Evolutionary conservation across 1,139 yeast species (phyloP), one percentile per base, ranked within the genome.

Genomic region (Debaryomyces subglobosus): DNA sequence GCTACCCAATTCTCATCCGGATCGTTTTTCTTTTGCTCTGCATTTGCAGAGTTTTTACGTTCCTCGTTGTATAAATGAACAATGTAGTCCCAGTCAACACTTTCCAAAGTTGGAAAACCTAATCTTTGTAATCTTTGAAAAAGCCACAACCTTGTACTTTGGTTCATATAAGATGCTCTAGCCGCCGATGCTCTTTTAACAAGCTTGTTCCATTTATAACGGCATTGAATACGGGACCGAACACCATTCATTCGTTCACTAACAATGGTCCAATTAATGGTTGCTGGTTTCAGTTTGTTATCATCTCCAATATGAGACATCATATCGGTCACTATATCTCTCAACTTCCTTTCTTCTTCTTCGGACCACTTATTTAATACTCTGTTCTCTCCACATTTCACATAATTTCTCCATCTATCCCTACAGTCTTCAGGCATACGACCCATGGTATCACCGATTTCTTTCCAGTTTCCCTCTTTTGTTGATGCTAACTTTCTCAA

Each of bases 341-440:
- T 77, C 52, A 92, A 71, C 45, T 71, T 69, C 21, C 72, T 74
- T 63, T 91, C 97, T 62, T 91, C 97, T 37, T 81, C 85, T 1
- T 67, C 63, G 0, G 85, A 72, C 98, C 98, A 92, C 63, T 86
- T 88, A 64, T 89, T 86, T 45, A 80, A 79, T 13, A 83, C 81
- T 54, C 97, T 75, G 49, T 81, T 81, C 13, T 74, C 74, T 25
- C 97, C 97, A 70, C 97, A 91, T 65, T 91, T 91, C 52, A 91
- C 87, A 62, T 92, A 92, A 65, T 92, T 92, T 66, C 98, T 79
- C 96, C 96, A 92, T 55, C 98, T 77, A 64, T 92, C 98, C 55
- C 98, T 79, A 65, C 97, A 91, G 69, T 92, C 98, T 61, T 92
- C 98, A 0, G 98, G 97, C 98, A 92, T 92, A 60, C 98, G 79